Conservation (phyloP, 495 filamentous ascomycete genomes). For the Hypoxylon perforatum region DNA sequence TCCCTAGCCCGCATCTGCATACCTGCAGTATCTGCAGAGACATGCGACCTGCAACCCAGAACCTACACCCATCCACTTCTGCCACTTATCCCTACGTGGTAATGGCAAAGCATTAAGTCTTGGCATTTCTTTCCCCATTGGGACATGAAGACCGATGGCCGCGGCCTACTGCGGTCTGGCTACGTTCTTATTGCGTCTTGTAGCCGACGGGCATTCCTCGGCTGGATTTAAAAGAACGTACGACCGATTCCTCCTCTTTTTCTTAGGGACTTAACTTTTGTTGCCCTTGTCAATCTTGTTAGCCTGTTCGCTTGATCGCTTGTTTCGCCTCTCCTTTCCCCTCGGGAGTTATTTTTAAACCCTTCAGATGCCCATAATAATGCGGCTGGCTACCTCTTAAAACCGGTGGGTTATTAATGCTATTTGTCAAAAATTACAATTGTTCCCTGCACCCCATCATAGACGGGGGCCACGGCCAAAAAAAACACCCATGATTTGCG, state of each 20-base stretch:
- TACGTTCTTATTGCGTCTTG: no score
- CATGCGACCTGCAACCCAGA: no score
- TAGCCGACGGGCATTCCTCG: conserved; percentile 17
- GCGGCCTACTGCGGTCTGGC: no score
- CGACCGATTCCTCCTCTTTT: background rate
- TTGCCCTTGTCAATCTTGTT: no score
- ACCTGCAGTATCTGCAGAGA: no score
- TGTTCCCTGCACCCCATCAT: background rate
- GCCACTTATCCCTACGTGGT: background rate
- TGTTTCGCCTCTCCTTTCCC: background rate
- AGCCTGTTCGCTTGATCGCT: conserved; percentile 4
- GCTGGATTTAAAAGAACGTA: conserved; percentile 41
- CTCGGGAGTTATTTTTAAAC: conserved; percentile 42
- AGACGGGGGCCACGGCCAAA: background rate
- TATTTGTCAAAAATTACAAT: background rate
- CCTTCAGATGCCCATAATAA: conserved; percentile 3
- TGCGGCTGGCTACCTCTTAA: conserved; percentile 14
- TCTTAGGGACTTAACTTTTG: no score
- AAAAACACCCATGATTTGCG: background rate
- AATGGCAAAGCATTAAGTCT: background rate
- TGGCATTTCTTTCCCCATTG: conserved; percentile 16
- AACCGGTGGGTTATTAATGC: conserved; percentile 16
- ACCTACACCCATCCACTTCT: no score
- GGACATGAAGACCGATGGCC: conserved; percentile 18
- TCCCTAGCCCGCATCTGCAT: no score